Evolutionary conservation across 2,329 filamentous ascomycete species (phyloP), one percentile per base, ranked within the genome.

Genomic region (Penicillium sp.): DNA sequence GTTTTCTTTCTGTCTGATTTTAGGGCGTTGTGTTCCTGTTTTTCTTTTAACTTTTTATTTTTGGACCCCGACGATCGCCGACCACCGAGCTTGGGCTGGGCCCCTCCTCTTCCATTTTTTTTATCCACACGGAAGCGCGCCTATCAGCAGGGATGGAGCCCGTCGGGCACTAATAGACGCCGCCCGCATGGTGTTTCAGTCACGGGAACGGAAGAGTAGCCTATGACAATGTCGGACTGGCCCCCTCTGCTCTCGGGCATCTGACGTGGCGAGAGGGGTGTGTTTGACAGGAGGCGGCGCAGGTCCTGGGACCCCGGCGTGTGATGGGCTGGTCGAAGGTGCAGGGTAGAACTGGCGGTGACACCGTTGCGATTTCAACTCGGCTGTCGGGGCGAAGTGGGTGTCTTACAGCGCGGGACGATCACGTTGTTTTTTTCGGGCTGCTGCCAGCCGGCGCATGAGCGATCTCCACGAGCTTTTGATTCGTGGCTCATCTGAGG

Each of bases 91-190:
- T 40, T 23, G 33, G 15, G 8, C 23, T 35, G 45, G 29, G 10
- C 15, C 13, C 28, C 20, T 12, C 20, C 37, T 25, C 8, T 10
- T 18, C 23, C 18, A 27, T 25, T 43, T 42, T 12, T 15, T 40
- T 56, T 53, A 60, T 41, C 59, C 59, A 58, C 59, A 57, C 56
- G 53, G 58, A 52, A 60, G 57, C 59, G 59, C 59, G 59, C 58
- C 58, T 60, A 61, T 56, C 58, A 56, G 24, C 53, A 58, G 29
- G 56, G 56, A 58, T 61, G 59, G 52, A 54, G 53, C 54, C 53
- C 43, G 53, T 59, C 56, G 55, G 56, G 57, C 58, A 61, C 60
- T 61, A 60, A 61, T 60, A 61, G 58, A 40, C 59, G 59, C 59
- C 50, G 54, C 57, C 59, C 59, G 61, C 60, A 63, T 60, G 59